These are phyloP conservation scores for Pythium phragmitis DNA, from an alignment of 352 stramenopile genomes.

Conservation along the genomic window DNA sequence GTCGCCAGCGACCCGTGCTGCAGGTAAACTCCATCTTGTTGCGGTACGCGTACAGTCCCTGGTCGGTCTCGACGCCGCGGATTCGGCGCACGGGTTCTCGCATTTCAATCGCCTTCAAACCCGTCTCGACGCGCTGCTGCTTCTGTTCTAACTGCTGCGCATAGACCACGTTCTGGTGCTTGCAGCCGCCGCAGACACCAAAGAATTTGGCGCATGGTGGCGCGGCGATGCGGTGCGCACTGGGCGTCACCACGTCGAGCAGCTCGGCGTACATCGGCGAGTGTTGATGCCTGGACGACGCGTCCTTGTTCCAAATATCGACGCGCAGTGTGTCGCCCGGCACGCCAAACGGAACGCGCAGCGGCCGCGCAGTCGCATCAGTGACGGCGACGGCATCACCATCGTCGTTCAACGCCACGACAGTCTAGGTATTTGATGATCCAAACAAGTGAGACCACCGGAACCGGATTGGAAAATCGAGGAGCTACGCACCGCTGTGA, in stretches of 20 bases:
- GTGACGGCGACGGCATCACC: conserved; percentile 47
- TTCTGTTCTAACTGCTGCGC: conserved; percentile 60
- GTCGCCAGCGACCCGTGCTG: conserved; percentile 67
- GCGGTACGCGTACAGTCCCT: conserved; percentile 49
- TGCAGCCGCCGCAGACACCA: conserved; percentile 64
- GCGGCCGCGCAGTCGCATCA: conserved; percentile 12
- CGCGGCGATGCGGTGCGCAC: conserved; percentile 32
- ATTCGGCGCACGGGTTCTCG: conserved; percentile 38
- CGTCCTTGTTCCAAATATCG: conserved; percentile 54
- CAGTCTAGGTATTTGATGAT: conserved; percentile 1
- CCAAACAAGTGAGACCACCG: conserved; percentile 1
- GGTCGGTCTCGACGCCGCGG: conserved; percentile 26
- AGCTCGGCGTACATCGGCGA: conserved; percentile 44
- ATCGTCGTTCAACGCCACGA: conserved; percentile 35
- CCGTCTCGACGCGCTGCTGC: conserved; percentile 42
- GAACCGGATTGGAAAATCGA: background rate
- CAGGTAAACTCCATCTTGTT: conserved; percentile 89
- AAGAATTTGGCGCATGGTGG: conserved; percentile 68
- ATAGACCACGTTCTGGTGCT: conserved; percentile 65
- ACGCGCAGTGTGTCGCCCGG: conserved; percentile 46
- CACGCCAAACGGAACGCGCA: conserved; percentile 56
- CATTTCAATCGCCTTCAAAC: conserved; percentile 31
- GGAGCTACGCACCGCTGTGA: conserved; percentile 10
- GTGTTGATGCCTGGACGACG: conserved; percentile 29
- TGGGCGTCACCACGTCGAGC: conserved; percentile 29